phyloP scores from a whole-genome alignment of 176 grass and related monocot species.

The Ananas comosus region DNA sequence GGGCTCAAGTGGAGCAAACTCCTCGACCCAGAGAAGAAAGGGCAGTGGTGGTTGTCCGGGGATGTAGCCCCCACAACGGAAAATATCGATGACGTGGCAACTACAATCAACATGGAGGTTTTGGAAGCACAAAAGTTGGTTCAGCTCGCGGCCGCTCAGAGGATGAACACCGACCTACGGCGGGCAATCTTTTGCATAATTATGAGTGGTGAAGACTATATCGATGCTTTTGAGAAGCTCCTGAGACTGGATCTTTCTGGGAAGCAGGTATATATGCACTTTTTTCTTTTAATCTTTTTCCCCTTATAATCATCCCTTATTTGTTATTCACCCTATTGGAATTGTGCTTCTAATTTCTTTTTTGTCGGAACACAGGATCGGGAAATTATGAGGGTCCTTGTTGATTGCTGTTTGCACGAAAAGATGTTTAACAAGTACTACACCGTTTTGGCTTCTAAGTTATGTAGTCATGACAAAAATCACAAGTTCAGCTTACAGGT shows the following conservation, averaged over 20 bases:
- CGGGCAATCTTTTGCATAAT: constrained; percentile 95
- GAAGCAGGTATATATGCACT: constrained; percentile 48
- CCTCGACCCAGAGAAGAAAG: constrained; percentile 85
- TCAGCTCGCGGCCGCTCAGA: constrained; percentile 65
- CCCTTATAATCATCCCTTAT: constrained; percentile 1
- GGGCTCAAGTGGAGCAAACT: constrained; percentile 74
- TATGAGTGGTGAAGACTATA: constrained; percentile 82
- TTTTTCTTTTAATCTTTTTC: background rate
- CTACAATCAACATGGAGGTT: constrained; percentile 53
- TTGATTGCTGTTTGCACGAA: constrained; percentile 91
- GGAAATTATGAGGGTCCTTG: constrained; percentile 89
- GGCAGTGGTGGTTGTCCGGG: constrained; percentile 87
- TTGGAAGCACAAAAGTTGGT: constrained; percentile 73
- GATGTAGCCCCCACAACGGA: constrained; percentile 33
- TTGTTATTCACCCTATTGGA: background rate
- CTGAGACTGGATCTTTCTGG: constrained; percentile 72
- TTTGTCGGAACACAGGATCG: constrained; percentile 45
- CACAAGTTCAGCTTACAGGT: constrained; percentile 95
- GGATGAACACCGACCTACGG: constrained; percentile 87
- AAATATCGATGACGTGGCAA: constrained; percentile 46
- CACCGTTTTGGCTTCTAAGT: constrained; percentile 61
- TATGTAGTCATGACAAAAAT: constrained; percentile 90
- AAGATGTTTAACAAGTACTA: constrained; percentile 99
- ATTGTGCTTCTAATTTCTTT: background rate
- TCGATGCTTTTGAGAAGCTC: constrained; percentile 98